A percentile compares a stretch with the other conserved stretches of the same genome.
These are phyloP conservation scores for Coniochaeta sp. DNA, from an alignment of 2,329 filamentous ascomycete species.

Conservation along the genomic window DNA sequence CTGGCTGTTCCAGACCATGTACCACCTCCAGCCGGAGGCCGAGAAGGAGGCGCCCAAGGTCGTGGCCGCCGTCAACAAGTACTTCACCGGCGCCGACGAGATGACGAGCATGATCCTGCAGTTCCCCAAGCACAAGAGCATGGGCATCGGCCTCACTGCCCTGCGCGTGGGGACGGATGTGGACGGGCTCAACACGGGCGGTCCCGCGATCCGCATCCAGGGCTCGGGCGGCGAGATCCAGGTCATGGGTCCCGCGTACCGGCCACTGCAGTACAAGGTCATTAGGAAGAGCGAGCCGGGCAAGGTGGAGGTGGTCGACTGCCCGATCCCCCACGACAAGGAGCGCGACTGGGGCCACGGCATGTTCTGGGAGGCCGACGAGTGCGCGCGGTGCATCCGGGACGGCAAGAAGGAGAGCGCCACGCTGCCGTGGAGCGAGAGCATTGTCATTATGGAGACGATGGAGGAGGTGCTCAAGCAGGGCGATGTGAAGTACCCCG, in stretches of 20 bases:
- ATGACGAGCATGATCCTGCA: conserved; percentile 67
- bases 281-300: conserved; percentile 45
- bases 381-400: conserved; percentile 41
- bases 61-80: conserved; percentile 62
- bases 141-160: conserved; percentile 65
- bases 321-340: conserved; percentile 44
- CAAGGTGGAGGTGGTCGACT: conserved; percentile 42
- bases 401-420: conserved; percentile 73
- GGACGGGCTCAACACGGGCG: conserved; percentile 50
- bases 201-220: conserved; percentile 72
- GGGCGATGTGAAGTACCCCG: conserved; percentile 46
- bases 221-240: conserved; percentile 78
- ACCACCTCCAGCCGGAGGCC: conserved; percentile 66
- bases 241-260: conserved; percentile 64
- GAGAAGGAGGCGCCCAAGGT: conserved; percentile 64
- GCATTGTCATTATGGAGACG: conserved; percentile 74
- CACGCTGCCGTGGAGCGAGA: conserved; percentile 66
- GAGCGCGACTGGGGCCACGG: conserved; percentile 58
- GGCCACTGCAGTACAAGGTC: conserved; percentile 59
- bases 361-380: conserved; percentile 60
- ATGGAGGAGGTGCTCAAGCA: conserved; percentile 51
- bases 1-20: conserved; percentile 85
- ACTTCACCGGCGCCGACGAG: conserved; percentile 69
- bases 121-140: conserved; percentile 62
- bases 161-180: conserved; percentile 57